A percentile compares a stretch with the other conserved stretches of the same genome.
Conservation (phyloP, 2,329 filamentous ascomycete species). For the Botrytis squamosa region DNA sequence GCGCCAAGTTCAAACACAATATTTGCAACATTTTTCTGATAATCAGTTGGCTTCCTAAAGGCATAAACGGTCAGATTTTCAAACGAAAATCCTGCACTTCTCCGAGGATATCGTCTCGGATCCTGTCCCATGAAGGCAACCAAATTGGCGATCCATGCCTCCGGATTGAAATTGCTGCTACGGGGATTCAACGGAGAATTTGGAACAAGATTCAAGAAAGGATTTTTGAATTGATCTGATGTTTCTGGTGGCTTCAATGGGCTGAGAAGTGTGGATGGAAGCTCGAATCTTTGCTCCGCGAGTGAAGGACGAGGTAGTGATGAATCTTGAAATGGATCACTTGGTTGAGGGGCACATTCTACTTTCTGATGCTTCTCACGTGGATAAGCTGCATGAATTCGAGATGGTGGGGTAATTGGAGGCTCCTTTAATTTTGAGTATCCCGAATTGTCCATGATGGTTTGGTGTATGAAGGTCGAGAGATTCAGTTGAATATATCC, state of each 20-base stretch:
- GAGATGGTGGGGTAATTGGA: constrained; percentile 16
- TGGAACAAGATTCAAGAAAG: constrained; percentile 20
- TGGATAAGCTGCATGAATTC: constrained; percentile 20
- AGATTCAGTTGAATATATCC: no score
- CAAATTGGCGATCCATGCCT: constrained; percentile 47
- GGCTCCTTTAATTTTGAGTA: constrained; percentile 15
- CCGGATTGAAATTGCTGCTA: constrained; percentile 51
- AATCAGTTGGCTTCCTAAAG: constrained; percentile 66
- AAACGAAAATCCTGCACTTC: constrained; percentile 64
- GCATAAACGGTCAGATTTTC: constrained; percentile 68
- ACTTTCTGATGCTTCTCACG: constrained; percentile 22
- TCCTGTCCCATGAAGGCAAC: constrained; percentile 42
- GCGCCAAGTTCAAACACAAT: constrained; percentile 52
- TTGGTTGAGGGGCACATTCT: constrained; percentile 13
- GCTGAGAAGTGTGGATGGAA: background rate
- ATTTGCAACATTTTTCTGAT: constrained; percentile 65
- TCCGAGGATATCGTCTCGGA: constrained; percentile 43
- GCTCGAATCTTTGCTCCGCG: constrained; percentile 7
- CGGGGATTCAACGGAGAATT: constrained; percentile 46
- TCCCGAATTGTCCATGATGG: constrained; percentile 18
- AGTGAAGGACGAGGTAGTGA: constrained; percentile 6
- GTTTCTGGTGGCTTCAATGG: background rate
- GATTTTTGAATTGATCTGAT: constrained; percentile 20
- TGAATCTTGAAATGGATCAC: background rate
- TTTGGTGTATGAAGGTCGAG: background rate